phyloP scores from a whole-genome alignment of 257 asterid genomes.

The Eucommia ulmoides region DNA sequence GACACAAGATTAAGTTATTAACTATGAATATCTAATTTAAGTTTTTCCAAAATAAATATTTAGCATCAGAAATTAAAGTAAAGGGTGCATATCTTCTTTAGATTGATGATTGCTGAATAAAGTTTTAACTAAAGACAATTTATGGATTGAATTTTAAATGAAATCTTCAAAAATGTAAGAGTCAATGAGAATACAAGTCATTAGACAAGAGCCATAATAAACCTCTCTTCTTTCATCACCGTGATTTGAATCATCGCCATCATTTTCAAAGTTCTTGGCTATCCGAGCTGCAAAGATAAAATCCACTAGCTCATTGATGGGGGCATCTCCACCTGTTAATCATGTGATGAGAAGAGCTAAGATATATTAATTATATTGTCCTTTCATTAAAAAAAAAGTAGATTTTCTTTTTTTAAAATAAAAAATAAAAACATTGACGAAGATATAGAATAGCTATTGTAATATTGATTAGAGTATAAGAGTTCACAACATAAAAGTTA shows the following conservation, averaged over 20 bases:
- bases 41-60: neutral
- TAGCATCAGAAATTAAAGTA: neutral
- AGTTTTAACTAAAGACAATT: too few species aligned
- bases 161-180: neutral
- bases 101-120: too few species aligned
- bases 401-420: neutral
- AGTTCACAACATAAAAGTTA: neutral
- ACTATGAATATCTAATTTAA: slow-evolving; percentile 3
- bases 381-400: neutral
- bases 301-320: slow-evolving; percentile 54
- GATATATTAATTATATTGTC: neutral
- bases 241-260: slow-evolving; percentile 18
- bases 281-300: slow-evolving; percentile 76
- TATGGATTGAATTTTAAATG: neutral
- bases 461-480: neutral
- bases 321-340: slow-evolving; percentile 52
- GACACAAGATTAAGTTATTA: slow-evolving; percentile 12
- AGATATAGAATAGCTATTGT: neutral
- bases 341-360: slow-evolving; percentile 13
- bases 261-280: slow-evolving; percentile 51
- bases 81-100: neutral
- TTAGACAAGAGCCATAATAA: slow-evolving; percentile 4
- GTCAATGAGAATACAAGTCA: too few species aligned
- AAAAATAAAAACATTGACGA: neutral
- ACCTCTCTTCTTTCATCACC: slow-evolving; percentile 44